Percentiles rank a stretch among this genome's conserved stretches.
Conservation (phyloP, 1,284 basidiomycete genomes). For the Cryptococcus sp. region DNA sequence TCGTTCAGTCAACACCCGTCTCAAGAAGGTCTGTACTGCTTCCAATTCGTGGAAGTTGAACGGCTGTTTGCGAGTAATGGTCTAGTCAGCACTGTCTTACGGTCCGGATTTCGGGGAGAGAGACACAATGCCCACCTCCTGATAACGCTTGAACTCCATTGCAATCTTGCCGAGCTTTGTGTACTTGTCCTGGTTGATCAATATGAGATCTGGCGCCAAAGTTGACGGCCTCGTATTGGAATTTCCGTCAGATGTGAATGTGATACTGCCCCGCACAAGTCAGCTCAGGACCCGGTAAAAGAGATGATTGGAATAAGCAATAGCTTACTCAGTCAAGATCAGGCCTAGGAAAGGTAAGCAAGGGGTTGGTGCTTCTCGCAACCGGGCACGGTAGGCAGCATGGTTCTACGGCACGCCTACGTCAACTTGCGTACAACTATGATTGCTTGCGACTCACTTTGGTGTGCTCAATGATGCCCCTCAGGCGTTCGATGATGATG, state of each 20-base stretch:
- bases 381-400: slow-evolving; percentile 74
- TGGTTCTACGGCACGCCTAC: slow-evolving; percentile 35
- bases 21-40: slow-evolving; percentile 47
- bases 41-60: slow-evolving; percentile 52
- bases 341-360: slow-evolving; percentile 88
- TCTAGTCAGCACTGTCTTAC: neutral
- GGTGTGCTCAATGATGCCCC: slow-evolving; percentile 86
- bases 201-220: slow-evolving; percentile 69
- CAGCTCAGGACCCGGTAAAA: neutral
- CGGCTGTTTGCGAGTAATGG: slow-evolving; percentile 22
- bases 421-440: neutral
- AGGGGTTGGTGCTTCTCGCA: slow-evolving; percentile 79
- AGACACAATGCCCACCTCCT: slow-evolving; percentile 57
- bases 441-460: slow-evolving; percentile 30
- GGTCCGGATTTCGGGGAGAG: neutral
- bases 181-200: slow-evolving; percentile 96
- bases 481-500: slow-evolving; percentile 73
- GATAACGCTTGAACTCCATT: slow-evolving; percentile 92
- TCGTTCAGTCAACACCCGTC: slow-evolving; percentile 47
- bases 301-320: neutral
- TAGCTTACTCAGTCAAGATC: slow-evolving; percentile 57
- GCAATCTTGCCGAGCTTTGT: slow-evolving; percentile 86
- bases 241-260: slow-evolving; percentile 94
- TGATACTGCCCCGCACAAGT: slow-evolving; percentile 59
- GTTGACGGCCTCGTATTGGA: slow-evolving; percentile 81